Conservation (phyloP, 768 basidiomycete genomes). For the Suillus americanus region DNA sequence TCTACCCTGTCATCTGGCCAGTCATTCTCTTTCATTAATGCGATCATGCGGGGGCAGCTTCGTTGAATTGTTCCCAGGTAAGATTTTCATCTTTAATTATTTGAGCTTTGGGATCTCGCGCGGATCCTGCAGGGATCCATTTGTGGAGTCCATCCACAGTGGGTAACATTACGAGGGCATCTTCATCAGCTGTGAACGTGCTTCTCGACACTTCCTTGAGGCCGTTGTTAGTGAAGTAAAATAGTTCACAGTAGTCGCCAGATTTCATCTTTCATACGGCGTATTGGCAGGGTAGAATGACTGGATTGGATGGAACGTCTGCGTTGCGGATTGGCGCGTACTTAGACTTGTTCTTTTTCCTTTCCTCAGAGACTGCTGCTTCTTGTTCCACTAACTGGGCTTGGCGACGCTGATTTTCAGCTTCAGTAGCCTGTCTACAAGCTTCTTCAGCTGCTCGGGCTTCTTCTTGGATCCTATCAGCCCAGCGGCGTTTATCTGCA, state of each 20-base stretch:
- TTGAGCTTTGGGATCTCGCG: neutral
- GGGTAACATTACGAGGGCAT: neutral
- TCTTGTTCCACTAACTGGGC: no score
- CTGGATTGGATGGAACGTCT: neutral
- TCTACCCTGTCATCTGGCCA: conserved; percentile 8
- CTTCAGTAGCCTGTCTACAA: no score
- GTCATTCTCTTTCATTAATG: no score
- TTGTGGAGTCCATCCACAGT: no score
- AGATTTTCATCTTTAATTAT: no score
- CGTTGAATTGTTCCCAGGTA: no score
- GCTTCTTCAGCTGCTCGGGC: no score
- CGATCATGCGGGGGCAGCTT: no score
- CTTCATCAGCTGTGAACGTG: neutral
- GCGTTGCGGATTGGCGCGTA: neutral
- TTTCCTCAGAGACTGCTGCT: neutral
- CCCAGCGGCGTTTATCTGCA: no score
- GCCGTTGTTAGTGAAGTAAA: conserved; percentile 8
- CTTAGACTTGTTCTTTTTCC: conserved; percentile 1
- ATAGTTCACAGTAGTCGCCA: neutral
- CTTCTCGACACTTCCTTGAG: neutral
- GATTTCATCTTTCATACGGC: neutral
- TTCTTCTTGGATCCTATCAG: no score
- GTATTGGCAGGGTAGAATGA: neutral
- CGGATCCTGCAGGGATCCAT: neutral
- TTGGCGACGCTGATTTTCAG: no score